Evolutionary conservation across 2,329 filamentous ascomycete species (phyloP).

Genomic region (Neophaeococcomyces mojaviensis): DNA sequence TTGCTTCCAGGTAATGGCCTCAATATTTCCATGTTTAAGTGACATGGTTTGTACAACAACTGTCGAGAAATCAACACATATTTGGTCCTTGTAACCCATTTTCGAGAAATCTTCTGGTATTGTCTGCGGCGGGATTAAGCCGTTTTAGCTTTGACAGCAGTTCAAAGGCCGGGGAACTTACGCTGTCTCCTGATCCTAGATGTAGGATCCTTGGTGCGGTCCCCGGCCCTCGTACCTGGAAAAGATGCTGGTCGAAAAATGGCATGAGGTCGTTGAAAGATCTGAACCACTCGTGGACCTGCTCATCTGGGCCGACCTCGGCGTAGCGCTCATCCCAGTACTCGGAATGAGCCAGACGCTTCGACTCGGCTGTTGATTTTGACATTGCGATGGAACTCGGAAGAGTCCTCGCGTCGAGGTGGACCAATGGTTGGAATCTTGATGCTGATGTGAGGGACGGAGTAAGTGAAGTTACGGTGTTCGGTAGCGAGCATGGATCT

Average conservation of each 20-base stretch:
- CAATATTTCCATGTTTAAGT: conserved; percentile 31
- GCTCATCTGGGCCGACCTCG: conserved; percentile 14
- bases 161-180: neutral
- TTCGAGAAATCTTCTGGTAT: conserved; percentile 43
- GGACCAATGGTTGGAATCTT: no score
- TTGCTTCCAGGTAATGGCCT: conserved; percentile 43
- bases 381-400: no score
- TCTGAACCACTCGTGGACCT: conserved; percentile 20
- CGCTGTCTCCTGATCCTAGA: conserved; percentile 12
- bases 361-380: conserved; percentile 3
- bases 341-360: conserved; percentile 16
- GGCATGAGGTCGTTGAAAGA: conserved; percentile 16
- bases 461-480: no score
- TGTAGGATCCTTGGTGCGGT: conserved; percentile 14
- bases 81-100: conserved; percentile 45
- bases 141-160: neutral
- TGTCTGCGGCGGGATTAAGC: conserved; percentile 32
- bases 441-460: no score
- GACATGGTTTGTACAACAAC: conserved; percentile 49
- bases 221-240: conserved; percentile 12
- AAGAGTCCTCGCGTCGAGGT: no score
- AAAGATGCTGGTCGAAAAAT: conserved; percentile 15
- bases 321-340: conserved; percentile 20
- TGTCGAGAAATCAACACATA: conserved; percentile 51
- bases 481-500: no score